phyloP scores from a whole-genome alignment of 2,329 filamentous ascomycete species.

The Corinectria fuckeliana region DNA sequence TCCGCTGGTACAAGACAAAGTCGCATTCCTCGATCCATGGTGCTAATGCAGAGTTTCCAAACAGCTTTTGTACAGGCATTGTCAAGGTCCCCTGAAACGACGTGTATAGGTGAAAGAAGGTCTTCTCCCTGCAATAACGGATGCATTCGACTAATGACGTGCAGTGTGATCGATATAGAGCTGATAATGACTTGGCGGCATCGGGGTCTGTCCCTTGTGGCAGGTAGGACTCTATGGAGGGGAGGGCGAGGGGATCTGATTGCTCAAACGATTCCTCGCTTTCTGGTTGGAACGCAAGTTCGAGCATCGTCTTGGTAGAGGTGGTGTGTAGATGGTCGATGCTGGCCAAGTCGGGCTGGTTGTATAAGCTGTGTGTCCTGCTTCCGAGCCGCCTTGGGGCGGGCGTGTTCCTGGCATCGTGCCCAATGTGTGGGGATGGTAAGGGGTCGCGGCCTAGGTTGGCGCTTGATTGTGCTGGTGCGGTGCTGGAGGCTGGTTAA shows the following conservation, averaged over 20 bases:
- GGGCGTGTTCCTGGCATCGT: conserved; percentile 24
- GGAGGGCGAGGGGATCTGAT: conserved; percentile 77
- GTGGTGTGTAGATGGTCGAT: conserved; percentile 66
- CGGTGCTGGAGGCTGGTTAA: conserved; percentile 42
- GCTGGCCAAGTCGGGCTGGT: conserved; percentile 61
- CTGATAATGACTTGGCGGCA: conserved; percentile 82
- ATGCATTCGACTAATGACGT: conserved; percentile 96
- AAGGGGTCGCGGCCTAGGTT: conserved; percentile 36
- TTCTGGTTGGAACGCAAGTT: conserved; percentile 66
- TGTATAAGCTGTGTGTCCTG: conserved; percentile 60
- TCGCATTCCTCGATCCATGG: conserved; percentile 97
- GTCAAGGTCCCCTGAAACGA: conserved; percentile 97
- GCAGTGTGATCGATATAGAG: conserved; percentile 92
- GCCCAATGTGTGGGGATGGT: conserved; percentile 40
- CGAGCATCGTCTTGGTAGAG: conserved; percentile 62
- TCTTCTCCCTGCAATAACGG: conserved; percentile 94
- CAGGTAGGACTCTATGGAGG: conserved; percentile 82
- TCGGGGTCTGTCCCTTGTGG: conserved; percentile 84
- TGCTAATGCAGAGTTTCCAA: conserved; percentile 80
- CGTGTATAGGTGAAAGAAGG: conserved; percentile 92
- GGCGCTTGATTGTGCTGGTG: conserved; percentile 42
- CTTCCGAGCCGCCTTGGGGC: conserved; percentile 21
- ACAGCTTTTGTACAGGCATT: conserved; percentile 92
- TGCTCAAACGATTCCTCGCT: conserved; percentile 60
- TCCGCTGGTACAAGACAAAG: conserved; percentile 94